phyloP scores from a whole-genome alignment of 352 stramenopile species.

The Phytophthora fragariae region DNA sequence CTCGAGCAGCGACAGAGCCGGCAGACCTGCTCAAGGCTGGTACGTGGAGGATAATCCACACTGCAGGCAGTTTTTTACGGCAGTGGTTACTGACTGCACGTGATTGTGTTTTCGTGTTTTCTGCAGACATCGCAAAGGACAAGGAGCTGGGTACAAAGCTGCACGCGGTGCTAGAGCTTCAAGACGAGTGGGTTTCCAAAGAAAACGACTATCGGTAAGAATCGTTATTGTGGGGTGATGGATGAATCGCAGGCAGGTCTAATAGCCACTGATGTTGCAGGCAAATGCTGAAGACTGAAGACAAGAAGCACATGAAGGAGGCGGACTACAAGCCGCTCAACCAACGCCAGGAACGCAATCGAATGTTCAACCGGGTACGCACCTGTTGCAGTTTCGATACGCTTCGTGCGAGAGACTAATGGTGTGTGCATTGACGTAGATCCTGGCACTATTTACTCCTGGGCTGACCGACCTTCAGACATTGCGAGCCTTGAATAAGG shows the following conservation, averaged over 20 bases:
- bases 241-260: neutral
- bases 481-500: slow-evolving; percentile 74
- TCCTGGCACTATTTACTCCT: slow-evolving; percentile 66
- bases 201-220: slow-evolving; percentile 86
- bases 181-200: slow-evolving; percentile 86
- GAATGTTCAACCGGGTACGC: slow-evolving; percentile 78
- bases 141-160: slow-evolving; percentile 59
- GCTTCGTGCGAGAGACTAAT: neutral
- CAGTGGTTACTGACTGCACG: neutral
- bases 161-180: slow-evolving; percentile 55
- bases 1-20: slow-evolving; percentile 40
- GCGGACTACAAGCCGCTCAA: slow-evolving; percentile 77
- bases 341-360: slow-evolving; percentile 85
- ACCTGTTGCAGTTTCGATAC: slow-evolving; percentile 3
- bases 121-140: slow-evolving; percentile 64
- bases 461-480: slow-evolving; percentile 74
- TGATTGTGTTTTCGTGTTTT: neutral
- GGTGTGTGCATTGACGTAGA: slow-evolving; percentile 29
- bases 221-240: neutral
- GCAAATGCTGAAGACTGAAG: slow-evolving; percentile 90
- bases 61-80: no score
- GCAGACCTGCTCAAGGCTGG: slow-evolving; percentile 69
- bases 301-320: slow-evolving; percentile 89
- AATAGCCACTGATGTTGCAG: slow-evolving; percentile 29
- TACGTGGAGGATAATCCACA: slow-evolving; percentile 16